Base-by-base conservation (phyloP, 148 eudicot genomes). In the Tetragonia tetragonoides region DNA sequence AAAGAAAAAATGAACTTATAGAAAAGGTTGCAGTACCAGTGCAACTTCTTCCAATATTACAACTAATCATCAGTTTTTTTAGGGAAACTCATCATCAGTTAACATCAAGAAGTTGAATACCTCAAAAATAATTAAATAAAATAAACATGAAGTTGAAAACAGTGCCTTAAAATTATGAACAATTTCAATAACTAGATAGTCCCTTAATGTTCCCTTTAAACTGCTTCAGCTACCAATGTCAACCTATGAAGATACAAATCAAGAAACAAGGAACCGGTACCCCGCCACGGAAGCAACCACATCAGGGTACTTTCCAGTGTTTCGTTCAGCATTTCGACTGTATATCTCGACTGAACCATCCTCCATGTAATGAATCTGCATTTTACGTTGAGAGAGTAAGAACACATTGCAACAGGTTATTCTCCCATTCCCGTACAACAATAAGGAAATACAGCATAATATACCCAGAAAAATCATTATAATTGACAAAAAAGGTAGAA, bases 231-330 rank as follows among this genome's bases (percentile, higher is more conserved):
- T 10, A 49, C 3, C 12, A 49, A 8, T 49, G 53, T n/a, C 41
- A 21, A 18, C 18, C 73, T 34, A 34, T 0, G 56, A 37, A 15
- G 44, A 75, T 10, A 15, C 4, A 51, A 28, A n/a, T 24, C 42
- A 42, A 51, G 34, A 28, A 0, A 0, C 23, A 42, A 24, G 7
- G 61, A 54, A 21, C 7, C 17, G 76, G 63, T 85, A 93, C 97
- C 97, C 92, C 39, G 87, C 67, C 67, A 88, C 81, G 23, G 89
- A 85, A 76, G 75, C 85, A 76, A 88, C 89, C 70, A 95, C 97
- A 88, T 95, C 99, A 73, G 97, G 97, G 74, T 88, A 95, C 86
- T 95, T 93, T 75, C 90, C 99, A 66, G 99, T 91, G 76, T 91
- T 95, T 68, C 90, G 81, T 78, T 93, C 97, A 64, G 97, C 99